phyloP scores from a whole-genome alignment of 1,139 yeast species.

The Hyphopichia pseudoburtonii region DNA sequence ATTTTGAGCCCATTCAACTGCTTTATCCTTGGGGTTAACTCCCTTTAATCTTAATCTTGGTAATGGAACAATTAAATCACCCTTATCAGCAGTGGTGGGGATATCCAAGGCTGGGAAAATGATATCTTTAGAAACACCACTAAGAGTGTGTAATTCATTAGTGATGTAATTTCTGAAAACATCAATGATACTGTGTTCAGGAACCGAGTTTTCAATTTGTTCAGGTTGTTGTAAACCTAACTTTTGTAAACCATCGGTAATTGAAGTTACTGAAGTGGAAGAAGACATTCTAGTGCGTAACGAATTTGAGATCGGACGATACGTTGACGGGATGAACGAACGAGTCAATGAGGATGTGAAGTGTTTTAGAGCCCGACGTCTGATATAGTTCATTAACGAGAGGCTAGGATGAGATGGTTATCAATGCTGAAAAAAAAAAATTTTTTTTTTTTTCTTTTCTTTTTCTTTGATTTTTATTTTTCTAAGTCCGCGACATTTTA shows the following conservation, averaged over 20 bases:
- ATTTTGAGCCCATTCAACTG: constrained; percentile 74
- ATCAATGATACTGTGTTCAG: constrained; percentile 76
- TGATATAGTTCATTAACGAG: constrained; percentile 2
- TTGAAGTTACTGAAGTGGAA: constrained; percentile 22
- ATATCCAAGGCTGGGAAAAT: constrained; percentile 88
- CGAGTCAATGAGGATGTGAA: background rate
- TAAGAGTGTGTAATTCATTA: constrained; percentile 67
- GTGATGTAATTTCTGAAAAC: constrained; percentile 87
- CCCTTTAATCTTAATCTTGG: constrained; percentile 94
- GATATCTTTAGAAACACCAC: constrained; percentile 66
- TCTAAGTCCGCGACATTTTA: too few species aligned
- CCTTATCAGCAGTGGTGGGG: constrained; percentile 83
- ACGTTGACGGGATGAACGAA: background rate
- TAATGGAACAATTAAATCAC: constrained; percentile 88
- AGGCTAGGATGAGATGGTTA: constrained; percentile 1
- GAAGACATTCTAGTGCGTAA: background rate
- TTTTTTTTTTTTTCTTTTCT: too few species aligned
- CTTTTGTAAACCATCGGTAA: constrained; percentile 34
- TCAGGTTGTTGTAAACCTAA: constrained; percentile 38
- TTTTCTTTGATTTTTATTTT: too few species aligned
- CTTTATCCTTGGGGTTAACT: constrained; percentile 78
- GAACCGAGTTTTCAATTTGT: constrained; percentile 46
- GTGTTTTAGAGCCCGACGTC: background rate
- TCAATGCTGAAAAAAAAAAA: constrained; percentile 2
- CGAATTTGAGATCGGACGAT: background rate